Conservation (phyloP, 2,329 filamentous ascomycete species). For the Colletotrichum caudatum region DNA sequence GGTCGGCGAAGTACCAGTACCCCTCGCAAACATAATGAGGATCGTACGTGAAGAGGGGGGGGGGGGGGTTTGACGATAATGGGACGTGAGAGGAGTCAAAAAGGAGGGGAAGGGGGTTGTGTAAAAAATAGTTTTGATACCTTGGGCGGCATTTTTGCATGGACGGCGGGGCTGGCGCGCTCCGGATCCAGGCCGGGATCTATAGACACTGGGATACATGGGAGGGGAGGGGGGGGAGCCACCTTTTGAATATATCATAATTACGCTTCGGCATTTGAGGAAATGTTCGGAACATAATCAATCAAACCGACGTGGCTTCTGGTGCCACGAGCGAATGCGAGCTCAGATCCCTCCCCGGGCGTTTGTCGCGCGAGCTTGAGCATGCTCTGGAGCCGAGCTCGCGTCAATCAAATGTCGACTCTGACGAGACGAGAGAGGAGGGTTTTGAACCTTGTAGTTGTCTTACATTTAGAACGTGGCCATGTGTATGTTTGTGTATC, state of each 20-base stretch:
- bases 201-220: background rate
- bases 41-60: too few relatives aligned
- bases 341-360: too few relatives aligned
- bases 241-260: background rate
- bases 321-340: too few relatives aligned
- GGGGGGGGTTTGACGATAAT: background rate
- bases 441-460: too few relatives aligned
- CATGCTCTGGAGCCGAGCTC: too few relatives aligned
- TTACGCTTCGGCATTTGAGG: too few relatives aligned
- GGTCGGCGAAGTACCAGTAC: constrained; percentile 7
- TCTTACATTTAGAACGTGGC: background rate
- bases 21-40: constrained; percentile 12
- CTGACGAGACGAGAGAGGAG: too few relatives aligned
- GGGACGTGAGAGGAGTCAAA: background rate
- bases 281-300: too few relatives aligned
- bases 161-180: constrained; percentile 1
- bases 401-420: too few relatives aligned
- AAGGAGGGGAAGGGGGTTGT: background rate
- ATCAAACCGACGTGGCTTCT: too few relatives aligned
- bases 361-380: too few relatives aligned
- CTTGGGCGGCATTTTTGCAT: constrained; percentile 3
- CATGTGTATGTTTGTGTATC: background rate
- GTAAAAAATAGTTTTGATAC: constrained; percentile 7
- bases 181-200: background rate
- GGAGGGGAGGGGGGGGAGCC: background rate